These are phyloP conservation scores for Tylopilus orsonianus DNA, from an alignment of 1,284 basidiomycete species.

Conservation along the genomic window DNA sequence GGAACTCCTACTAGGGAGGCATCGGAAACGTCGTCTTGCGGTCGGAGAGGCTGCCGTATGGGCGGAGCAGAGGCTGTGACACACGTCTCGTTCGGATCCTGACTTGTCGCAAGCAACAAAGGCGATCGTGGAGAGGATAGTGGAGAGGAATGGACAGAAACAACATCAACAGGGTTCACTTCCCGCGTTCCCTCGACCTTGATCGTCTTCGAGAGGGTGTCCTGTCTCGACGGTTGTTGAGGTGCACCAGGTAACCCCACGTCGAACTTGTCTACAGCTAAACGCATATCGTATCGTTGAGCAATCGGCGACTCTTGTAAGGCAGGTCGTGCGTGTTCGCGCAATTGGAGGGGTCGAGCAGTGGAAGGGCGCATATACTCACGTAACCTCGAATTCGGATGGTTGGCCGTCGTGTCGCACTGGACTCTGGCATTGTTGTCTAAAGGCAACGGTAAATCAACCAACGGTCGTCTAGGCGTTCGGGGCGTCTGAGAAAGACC, in stretches of 20 bases:
- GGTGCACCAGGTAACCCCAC: background rate
- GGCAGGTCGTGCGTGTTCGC: background rate
- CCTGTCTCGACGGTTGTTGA: constrained; percentile 1
- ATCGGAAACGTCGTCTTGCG: background rate
- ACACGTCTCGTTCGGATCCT: background rate
- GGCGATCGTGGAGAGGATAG: constrained; percentile 14
- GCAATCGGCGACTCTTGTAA: background rate
- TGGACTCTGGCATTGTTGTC: background rate
- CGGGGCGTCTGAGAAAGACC: no score
- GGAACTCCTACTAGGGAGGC: background rate
- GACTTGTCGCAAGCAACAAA: background rate
- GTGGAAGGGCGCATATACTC: constrained; percentile 15
- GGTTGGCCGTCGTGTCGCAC: no score
- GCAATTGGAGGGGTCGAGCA: background rate
- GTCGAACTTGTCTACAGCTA: background rate
- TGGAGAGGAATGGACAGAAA: constrained; percentile 26
- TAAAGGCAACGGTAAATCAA: constrained; percentile 14
- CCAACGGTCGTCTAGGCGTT: constrained; percentile 13
- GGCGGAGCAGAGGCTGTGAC: background rate
- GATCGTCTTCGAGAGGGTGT: constrained; percentile 7
- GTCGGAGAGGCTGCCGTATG: background rate
- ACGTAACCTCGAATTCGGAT: constrained; percentile 1
- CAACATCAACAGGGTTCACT: constrained; percentile 2
- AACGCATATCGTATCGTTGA: background rate
- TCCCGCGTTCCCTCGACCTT: constrained; percentile 24